phyloP scores from a whole-genome alignment of 2,329 filamentous ascomycete genomes.

The Fusarium concolor region DNA sequence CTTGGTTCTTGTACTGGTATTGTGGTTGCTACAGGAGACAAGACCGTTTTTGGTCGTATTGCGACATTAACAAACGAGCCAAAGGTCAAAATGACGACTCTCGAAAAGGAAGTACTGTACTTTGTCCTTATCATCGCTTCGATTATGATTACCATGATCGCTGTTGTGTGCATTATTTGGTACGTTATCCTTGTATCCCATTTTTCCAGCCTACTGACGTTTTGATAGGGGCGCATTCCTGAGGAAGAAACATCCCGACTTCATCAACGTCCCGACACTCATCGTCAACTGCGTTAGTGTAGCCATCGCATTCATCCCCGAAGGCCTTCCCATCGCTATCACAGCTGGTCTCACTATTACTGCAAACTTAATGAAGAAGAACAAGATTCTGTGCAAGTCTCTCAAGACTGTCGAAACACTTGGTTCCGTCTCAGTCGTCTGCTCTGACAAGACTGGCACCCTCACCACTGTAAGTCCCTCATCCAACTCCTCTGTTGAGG shows the following conservation, averaged over 20 bases:
- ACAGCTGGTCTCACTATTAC: constrained; percentile 79
- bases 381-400: constrained; percentile 83
- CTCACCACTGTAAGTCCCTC: constrained; percentile 58
- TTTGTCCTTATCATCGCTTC: constrained; percentile 63
- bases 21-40: constrained; percentile 78
- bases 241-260: constrained; percentile 71
- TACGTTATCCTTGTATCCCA: constrained; percentile 50
- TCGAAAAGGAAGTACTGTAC: constrained; percentile 78
- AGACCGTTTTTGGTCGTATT: constrained; percentile 80
- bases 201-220: no score
- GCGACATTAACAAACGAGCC: constrained; percentile 78
- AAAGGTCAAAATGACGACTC: constrained; percentile 69
- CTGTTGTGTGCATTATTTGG: no score
- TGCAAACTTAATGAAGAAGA: constrained; percentile 80
- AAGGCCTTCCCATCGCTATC: constrained; percentile 77
- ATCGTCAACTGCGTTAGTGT: constrained; percentile 80
- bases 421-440: constrained; percentile 78
- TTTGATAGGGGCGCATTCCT: constrained; percentile 73
- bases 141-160: no score
- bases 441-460: constrained; percentile 82
- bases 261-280: constrained; percentile 77
- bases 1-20: constrained; percentile 71
- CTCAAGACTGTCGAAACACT: constrained; percentile 83
- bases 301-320: constrained; percentile 80
- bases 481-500: no score